Percentiles rank a stretch among this genome's conserved stretches.
These are phyloP conservation scores for Capsaspora owczarzaki DNA, from an alignment of 78 protist species.

Conservation along the genomic window DNA sequence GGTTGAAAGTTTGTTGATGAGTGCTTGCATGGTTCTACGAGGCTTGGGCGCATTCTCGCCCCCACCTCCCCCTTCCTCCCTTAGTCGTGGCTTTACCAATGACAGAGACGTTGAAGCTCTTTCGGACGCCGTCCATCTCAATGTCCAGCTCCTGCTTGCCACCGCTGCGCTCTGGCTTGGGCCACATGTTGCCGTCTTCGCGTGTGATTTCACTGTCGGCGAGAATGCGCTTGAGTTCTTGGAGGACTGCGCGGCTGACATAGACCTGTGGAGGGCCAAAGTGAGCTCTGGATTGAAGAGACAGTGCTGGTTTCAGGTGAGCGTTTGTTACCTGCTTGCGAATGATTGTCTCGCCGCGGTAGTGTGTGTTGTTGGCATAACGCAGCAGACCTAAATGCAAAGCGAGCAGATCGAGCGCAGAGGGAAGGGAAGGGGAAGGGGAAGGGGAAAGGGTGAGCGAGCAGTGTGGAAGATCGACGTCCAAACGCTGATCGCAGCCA, in stretches of 20 bases:
- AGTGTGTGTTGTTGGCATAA: slow-evolving; percentile 94
- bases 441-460: too few relatives aligned
- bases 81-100: too few relatives aligned
- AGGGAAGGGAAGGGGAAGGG: not conserved
- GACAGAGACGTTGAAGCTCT: slow-evolving; percentile 84
- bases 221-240: slow-evolving; percentile 77
- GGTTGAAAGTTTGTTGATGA: too few relatives aligned
- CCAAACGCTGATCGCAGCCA: too few relatives aligned
- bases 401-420: not conserved
- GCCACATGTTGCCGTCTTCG: slow-evolving; percentile 91
- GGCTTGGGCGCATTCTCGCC: too few relatives aligned
- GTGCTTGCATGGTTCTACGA: too few relatives aligned
- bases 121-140: slow-evolving; percentile 79
- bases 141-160: slow-evolving; percentile 92
- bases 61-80: too few relatives aligned
- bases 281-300: too few relatives aligned
- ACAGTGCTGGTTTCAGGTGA: not conserved
- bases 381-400: slow-evolving; percentile 54
- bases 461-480: too few relatives aligned
- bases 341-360: slow-evolving; percentile 82
- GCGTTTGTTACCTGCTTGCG: slow-evolving; percentile 68
- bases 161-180: slow-evolving; percentile 78
- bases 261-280: slow-evolving; percentile 36
- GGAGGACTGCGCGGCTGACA: slow-evolving; percentile 58
- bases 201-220: slow-evolving; percentile 81